Conservation (phyloP, 2,329 filamentous ascomycete species). For the Sphaerulina populicola region DNA sequence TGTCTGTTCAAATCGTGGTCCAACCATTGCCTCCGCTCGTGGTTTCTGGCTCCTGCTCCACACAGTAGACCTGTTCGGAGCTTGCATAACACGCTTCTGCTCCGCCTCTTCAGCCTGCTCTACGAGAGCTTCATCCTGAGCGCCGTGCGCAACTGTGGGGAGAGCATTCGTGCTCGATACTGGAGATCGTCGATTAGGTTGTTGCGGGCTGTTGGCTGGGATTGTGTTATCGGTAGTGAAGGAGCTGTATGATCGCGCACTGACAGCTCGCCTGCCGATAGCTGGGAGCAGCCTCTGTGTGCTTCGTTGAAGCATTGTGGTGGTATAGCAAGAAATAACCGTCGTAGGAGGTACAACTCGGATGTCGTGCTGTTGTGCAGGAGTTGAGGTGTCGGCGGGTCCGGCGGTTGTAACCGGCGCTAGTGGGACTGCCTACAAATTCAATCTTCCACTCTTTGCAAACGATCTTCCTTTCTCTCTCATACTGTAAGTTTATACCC, state of each 20-base stretch:
- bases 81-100: constrained; percentile 57
- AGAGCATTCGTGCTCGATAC: constrained; percentile 55
- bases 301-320: constrained; percentile 24
- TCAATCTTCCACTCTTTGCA: not conserved
- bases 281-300: constrained; percentile 23
- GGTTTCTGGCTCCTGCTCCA: constrained; percentile 86
- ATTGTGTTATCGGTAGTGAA: constrained; percentile 40
- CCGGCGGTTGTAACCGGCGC: too few relatives aligned
- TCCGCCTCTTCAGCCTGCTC: constrained; percentile 51
- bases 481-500: not conserved
- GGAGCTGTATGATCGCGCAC: constrained; percentile 15
- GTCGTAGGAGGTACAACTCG: too few relatives aligned
- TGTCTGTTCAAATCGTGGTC: constrained; percentile 94
- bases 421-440: too few relatives aligned
- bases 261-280: constrained; percentile 15
- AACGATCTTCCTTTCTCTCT: not conserved
- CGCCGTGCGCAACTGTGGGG: constrained; percentile 44
- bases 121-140: constrained; percentile 47
- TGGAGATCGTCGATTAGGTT: constrained; percentile 37
- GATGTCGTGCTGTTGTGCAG: not conserved
- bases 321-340: not conserved
- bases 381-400: not conserved
- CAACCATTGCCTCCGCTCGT: constrained; percentile 75
- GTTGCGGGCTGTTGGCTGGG: constrained; percentile 56
- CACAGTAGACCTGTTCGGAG: constrained; percentile 70